phyloP scores from a whole-genome alignment of 768 basidiomycete genomes.

The Amanita rimosa region DNA sequence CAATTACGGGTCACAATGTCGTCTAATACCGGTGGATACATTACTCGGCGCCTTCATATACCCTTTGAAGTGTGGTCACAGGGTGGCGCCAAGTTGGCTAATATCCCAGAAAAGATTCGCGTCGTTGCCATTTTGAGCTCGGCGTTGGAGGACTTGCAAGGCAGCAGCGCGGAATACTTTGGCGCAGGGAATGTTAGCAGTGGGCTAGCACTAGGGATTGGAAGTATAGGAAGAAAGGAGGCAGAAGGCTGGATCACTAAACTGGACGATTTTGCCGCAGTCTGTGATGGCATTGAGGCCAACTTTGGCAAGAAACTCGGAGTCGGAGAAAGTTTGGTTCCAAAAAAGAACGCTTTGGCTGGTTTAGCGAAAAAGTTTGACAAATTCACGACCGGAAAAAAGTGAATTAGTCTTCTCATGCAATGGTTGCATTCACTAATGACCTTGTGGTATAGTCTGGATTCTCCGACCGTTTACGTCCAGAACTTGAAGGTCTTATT shows the following conservation, averaged over 20 bases:
- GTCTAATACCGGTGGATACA: constrained; percentile 73
- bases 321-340: constrained; percentile 78
- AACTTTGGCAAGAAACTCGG: constrained; percentile 84
- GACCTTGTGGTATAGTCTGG: constrained; percentile 41
- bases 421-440: background rate
- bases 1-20: constrained; percentile 72
- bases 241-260: constrained; percentile 69
- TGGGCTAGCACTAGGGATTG: constrained; percentile 64
- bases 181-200: constrained; percentile 72
- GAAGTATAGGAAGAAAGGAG: constrained; percentile 65
- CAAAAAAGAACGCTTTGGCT: constrained; percentile 75
- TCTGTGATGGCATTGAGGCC: constrained; percentile 71
- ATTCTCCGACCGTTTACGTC: constrained; percentile 81
- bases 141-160: constrained; percentile 71
- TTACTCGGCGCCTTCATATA: constrained; percentile 78
- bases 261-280: constrained; percentile 68
- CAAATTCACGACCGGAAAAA: constrained; percentile 83
- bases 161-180: constrained; percentile 60
- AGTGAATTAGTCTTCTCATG: constrained; percentile 30
- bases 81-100: constrained; percentile 75
- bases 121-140: constrained; percentile 71
- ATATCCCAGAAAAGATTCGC: constrained; percentile 76
- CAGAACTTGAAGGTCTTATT: constrained; percentile 68
- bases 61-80: constrained; percentile 89
- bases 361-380: constrained; percentile 66